Percentiles rank a stretch among this genome's conserved stretches.
phyloP scores from a whole-genome alignment of 345 rosid species.

The Lumnitzera littorea region DNA sequence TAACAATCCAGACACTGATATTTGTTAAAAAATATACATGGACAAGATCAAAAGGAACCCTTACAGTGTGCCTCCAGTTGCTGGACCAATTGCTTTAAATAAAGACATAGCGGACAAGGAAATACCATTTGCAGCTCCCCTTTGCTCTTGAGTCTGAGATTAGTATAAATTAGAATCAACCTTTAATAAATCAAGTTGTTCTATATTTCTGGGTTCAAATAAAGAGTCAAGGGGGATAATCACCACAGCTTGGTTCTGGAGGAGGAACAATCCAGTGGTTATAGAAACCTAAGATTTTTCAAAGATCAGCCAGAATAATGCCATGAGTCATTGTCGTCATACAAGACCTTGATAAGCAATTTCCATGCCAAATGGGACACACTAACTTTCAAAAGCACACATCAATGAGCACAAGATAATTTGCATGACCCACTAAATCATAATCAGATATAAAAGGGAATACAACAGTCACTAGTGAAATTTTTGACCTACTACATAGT shows the following conservation, averaged over 20 bases:
- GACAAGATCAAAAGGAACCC: conserved; percentile 1
- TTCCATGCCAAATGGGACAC: too few species aligned
- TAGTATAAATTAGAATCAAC: conserved; percentile 1
- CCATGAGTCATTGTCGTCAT: too few species aligned
- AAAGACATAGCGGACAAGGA: conserved; percentile 45
- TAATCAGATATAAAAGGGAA: too few species aligned
- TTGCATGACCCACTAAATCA: too few species aligned
- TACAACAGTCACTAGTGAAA: too few species aligned
- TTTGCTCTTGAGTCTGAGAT: conserved; percentile 33
- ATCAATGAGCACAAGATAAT: not conserved
- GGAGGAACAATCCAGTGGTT: conserved; percentile 43
- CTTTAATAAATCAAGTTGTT: not conserved
- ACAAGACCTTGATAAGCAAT: too few species aligned
- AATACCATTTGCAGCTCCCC: conserved; percentile 52
- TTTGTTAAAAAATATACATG: too few species aligned
- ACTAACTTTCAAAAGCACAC: not conserved
- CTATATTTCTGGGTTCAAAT: not conserved
- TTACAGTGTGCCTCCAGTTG: conserved; percentile 41
- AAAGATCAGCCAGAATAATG: not conserved
- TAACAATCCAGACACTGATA: too few species aligned
- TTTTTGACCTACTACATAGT: too few species aligned
- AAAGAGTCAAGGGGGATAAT: conserved; percentile 3
- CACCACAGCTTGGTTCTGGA: conserved; percentile 55
- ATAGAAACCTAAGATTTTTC: conserved; percentile 31
- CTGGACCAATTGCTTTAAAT: conserved; percentile 54